Evolutionary conservation across 148 eudicot species (phyloP).

Genomic region (Dianthus caryophyllus): DNA sequence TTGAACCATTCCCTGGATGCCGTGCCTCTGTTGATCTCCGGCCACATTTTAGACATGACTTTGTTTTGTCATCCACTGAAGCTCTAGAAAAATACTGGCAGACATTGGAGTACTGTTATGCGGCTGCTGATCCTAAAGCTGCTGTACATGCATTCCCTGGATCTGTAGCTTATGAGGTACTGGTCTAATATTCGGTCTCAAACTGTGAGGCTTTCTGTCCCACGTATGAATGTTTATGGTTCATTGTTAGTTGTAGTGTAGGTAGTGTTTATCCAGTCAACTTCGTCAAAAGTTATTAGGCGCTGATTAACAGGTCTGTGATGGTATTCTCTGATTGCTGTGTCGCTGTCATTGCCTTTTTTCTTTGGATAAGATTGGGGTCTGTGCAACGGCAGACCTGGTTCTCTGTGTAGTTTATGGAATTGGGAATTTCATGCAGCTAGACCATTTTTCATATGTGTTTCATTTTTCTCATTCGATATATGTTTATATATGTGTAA

Average conservation of each 20-base stretch:
- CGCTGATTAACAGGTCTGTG: neutral
- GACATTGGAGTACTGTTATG: slow-evolving; percentile 90
- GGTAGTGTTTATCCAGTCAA: neutral
- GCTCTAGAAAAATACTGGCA: slow-evolving; percentile 94
- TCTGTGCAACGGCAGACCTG: neutral
- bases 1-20: slow-evolving; percentile 36
- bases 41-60: slow-evolving; percentile 89
- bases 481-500: neutral
- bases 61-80: slow-evolving; percentile 64
- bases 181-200: slow-evolving; percentile 10
- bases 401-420: neutral
- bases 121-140: slow-evolving; percentile 76
- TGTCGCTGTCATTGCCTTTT: neutral
- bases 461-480: neutral
- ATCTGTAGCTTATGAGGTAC: slow-evolving; percentile 78
- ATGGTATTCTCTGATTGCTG: neutral
- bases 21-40: slow-evolving; percentile 61
- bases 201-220: slow-evolving; percentile 1
- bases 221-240: neutral
- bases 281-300: neutral
- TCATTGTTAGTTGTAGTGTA: neutral
- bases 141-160: slow-evolving; percentile 97
- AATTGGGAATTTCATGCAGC: neutral
- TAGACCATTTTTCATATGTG: neutral
- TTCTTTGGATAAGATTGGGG: neutral